Base-by-base conservation (phyloP, 2,329 filamentous ascomycete species). In the Penicillium fuscoglaucum region DNA sequence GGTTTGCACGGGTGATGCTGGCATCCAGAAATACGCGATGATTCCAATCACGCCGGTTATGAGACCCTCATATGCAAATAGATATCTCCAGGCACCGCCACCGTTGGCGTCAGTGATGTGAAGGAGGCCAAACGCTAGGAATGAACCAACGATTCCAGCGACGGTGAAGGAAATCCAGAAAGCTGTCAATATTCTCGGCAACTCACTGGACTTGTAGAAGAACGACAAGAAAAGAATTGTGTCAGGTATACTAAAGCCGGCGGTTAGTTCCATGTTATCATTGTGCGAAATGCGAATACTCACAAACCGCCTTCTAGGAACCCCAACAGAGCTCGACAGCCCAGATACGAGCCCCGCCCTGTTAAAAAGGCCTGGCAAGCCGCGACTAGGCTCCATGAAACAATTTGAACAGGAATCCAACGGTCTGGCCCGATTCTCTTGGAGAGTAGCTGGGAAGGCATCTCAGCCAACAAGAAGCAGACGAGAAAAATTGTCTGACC, bases 181-280 rank as follows among this genome's bases (percentile, higher is more conserved):
- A 66, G 80, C 83, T 63, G 83, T 83, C n/a, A 91, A 73, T 3
- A 88, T 81, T 12, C 81, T 79, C 0, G 88, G 86, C 0, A 91
- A 78, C 70, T 91, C 88, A 48, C 79, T 79, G 1, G 83, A 83
- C 47, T 83, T 90, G 75, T 90, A 91, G 70, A 87, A 91, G 71
- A 90, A 90, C 6, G 83, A 85, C 6, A 90, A 76, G 71, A 86
- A 90, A 0, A 72, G 57, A 15, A 72, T 67, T 6, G 67, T 54
- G 15, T 54, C 52, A 6, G 52, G 52, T 12, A 54, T 54, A 35
- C 52, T 54, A 8, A 1, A 15, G 33, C 13, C 3, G 4, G 17
- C 10, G 6, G 2, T 47, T 17, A 47, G n/a, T 5, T 3, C n/a
- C 10, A 46, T 33, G 10, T 33, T 21, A 8, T 15, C 3, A 21